A percentile compares a stretch with the other conserved stretches of the same genome.
These are phyloP conservation scores for Hirschfeldia incana DNA, from an alignment of 345 rosid genomes.

Conservation along the genomic window DNA sequence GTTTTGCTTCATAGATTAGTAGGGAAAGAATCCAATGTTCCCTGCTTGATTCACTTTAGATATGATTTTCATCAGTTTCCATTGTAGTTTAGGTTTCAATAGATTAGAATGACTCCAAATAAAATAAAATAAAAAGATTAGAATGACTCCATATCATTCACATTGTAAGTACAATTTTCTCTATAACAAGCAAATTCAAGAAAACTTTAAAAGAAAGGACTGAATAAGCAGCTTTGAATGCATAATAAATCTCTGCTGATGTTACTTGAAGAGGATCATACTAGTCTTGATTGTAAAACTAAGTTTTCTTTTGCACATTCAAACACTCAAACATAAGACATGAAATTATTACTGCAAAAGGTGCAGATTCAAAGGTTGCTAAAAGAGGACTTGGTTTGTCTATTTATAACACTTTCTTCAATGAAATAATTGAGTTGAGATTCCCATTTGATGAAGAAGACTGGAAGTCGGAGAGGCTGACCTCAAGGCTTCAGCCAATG, in stretches of 20 bases:
- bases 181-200: not conserved
- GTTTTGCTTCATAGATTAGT: not conserved
- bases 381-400: not conserved
- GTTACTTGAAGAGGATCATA: not conserved
- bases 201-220: not conserved
- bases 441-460: constrained; percentile 60
- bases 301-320: constrained; percentile 7
- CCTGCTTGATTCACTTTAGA: not conserved
- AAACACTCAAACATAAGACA: not conserved
- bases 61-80: not conserved
- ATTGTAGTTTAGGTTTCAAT: not conserved
- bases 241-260: not conserved
- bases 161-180: not conserved
- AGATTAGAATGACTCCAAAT: not conserved
- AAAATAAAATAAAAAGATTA: not conserved
- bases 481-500: constrained; percentile 84
- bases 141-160: not conserved
- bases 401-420: not conserved
- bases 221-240: not conserved
- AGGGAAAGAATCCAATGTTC: not conserved
- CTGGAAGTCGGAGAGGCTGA: constrained; percentile 55
- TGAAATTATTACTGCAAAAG: not conserved
- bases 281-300: not conserved
- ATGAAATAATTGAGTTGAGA: constrained; percentile 34
- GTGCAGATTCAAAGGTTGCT: not conserved